Evolutionary conservation across 2,329 filamentous ascomycete genomes (phyloP).

Genomic region (Neonectria ditissima): DNA sequence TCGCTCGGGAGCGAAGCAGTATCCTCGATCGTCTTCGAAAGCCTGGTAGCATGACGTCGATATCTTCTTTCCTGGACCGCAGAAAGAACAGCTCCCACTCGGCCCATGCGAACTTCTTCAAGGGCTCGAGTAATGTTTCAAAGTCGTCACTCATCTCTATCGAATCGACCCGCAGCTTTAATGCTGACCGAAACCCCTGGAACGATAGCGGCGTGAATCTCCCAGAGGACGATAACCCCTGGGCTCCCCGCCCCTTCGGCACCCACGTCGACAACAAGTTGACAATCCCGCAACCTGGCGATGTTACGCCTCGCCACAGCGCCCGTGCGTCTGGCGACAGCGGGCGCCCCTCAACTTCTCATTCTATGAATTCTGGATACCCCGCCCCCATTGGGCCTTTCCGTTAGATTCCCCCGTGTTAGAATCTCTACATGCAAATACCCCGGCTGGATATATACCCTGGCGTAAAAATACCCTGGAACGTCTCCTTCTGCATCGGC

Average conservation of each 20-base stretch:
- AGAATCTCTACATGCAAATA: conserved; percentile 66
- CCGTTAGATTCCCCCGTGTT: conserved; percentile 75
- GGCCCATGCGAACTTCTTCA: conserved; percentile 87
- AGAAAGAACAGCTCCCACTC: conserved; percentile 94
- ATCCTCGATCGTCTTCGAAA: conserved; percentile 96
- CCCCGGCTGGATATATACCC: conserved; percentile 76
- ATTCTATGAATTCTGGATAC: conserved; percentile 97
- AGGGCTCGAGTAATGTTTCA: conserved; percentile 89
- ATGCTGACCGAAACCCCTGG: conserved; percentile 95
- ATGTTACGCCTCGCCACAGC: conserved; percentile 85
- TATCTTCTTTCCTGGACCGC: conserved; percentile 94
- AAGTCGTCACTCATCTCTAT: conserved; percentile 97
- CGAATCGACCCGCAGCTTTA: conserved; percentile 91
- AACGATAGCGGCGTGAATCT: conserved; percentile 98
- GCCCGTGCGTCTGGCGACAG: conserved; percentile 89
- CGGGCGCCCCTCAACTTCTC: conserved; percentile 91
- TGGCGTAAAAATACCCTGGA: conserved; percentile 70
- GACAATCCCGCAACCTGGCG: conserved; percentile 77
- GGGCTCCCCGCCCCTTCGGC: conserved; percentile 71
- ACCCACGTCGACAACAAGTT: conserved; percentile 75
- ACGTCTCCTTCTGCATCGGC: conserved; percentile 60
- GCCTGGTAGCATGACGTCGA: conserved; percentile 92
- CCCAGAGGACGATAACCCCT: conserved; percentile 83
- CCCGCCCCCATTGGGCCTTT: conserved; percentile 90
- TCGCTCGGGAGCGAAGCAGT: conserved; percentile 80